Evolutionary conservation across 352 stramenopile species (phyloP).

Genomic region (Pythium dissimile): DNA sequence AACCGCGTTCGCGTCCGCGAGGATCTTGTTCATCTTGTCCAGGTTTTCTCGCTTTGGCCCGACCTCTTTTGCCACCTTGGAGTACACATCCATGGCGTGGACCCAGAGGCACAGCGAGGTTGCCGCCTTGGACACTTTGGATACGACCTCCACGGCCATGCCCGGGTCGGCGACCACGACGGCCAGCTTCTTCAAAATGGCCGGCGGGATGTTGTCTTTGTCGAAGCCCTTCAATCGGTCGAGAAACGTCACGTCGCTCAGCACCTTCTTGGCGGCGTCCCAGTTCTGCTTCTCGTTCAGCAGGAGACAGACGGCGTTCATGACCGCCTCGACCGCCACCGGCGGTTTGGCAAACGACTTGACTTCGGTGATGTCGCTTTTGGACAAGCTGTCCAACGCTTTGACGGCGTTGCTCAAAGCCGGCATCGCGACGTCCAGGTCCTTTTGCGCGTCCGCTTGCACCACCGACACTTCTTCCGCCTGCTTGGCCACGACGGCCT

Average conservation of each 20-base stretch:
- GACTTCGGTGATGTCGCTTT: constrained; percentile 93
- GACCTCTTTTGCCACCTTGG: constrained; percentile 93
- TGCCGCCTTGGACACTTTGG: constrained; percentile 91
- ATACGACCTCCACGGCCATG: constrained; percentile 90
- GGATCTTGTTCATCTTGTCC: constrained; percentile 89
- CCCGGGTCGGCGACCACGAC: constrained; percentile 77
- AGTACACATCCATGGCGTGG: constrained; percentile 95
- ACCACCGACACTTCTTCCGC: constrained; percentile 88
- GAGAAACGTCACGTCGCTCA: constrained; percentile 86
- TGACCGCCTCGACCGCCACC: constrained; percentile 89
- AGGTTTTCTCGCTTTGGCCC: constrained; percentile 90
- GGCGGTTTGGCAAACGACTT: constrained; percentile 94
- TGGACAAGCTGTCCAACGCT: constrained; percentile 87
- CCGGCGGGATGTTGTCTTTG: constrained; percentile 92
- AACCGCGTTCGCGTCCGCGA: constrained; percentile 84
- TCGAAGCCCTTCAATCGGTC: constrained; percentile 91
- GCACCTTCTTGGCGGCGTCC: constrained; percentile 90
- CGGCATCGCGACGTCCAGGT: constrained; percentile 91
- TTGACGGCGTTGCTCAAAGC: constrained; percentile 89
- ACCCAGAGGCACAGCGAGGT: constrained; percentile 93
- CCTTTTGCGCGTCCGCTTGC: constrained; percentile 91
- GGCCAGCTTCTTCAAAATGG: constrained; percentile 88
- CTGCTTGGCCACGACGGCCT: constrained; percentile 90
- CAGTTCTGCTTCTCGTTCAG: constrained; percentile 92
- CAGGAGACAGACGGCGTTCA: constrained; percentile 94